Evolutionary conservation across 2,329 filamentous ascomycete species (phyloP).

Genomic region (Cucurbitaria berberidis): DNA sequence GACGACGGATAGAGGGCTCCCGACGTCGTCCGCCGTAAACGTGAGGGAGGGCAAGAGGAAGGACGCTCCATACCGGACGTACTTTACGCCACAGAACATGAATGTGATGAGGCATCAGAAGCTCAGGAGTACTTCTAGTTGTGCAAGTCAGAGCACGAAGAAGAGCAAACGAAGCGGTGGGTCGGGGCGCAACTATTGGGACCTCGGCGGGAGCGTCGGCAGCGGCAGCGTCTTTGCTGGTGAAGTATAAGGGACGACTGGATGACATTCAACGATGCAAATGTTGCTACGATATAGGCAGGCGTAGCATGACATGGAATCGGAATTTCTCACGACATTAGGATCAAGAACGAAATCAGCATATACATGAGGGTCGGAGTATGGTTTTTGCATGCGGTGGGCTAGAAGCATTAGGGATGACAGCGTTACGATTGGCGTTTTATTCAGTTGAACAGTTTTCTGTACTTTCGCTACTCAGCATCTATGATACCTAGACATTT

Average conservation of each 20-base stretch:
- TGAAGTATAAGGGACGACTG: constrained; percentile 24
- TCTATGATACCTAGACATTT: background rate
- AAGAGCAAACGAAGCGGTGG: constrained; percentile 71
- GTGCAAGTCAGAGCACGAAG: constrained; percentile 85
- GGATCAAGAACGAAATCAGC: background rate
- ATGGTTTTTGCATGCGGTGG: background rate
- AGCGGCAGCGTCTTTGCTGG: constrained; percentile 61
- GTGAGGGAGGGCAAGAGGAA: constrained; percentile 29
- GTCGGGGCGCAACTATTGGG: constrained; percentile 89
- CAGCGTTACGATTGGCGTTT: background rate
- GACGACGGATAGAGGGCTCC: constrained; percentile 33
- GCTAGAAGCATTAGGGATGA: background rate
- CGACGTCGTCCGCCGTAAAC: constrained; percentile 28
- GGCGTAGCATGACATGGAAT: background rate
- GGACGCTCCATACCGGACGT: constrained; percentile 28
- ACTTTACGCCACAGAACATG: constrained; percentile 25
- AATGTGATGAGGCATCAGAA: constrained; percentile 24
- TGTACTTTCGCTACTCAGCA: background rate
- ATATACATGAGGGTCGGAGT: background rate
- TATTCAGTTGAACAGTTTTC: background rate
- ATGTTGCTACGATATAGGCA: background rate
- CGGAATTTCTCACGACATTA: background rate
- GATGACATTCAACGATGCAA: background rate
- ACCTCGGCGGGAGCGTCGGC: constrained; percentile 80
- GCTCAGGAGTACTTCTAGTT: constrained; percentile 64